A percentile compares a stretch with the other conserved stretches of the same genome.
Conservation (phyloP, 1,139 yeast genomes). For the Pneumocystis oryctolagi region DNA sequence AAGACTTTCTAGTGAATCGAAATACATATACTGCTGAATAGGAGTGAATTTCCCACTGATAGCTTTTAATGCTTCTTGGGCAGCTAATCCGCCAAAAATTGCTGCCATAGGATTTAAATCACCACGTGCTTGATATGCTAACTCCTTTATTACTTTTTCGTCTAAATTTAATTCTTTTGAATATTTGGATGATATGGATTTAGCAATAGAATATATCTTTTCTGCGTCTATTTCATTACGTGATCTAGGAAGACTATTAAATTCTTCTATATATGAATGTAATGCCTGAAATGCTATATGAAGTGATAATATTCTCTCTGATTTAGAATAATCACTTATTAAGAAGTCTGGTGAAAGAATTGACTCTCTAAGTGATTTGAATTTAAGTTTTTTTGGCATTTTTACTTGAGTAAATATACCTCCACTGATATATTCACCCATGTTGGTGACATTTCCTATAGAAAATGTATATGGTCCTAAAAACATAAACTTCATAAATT, state of each 20-base stretch:
- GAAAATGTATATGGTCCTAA: slow-evolving; percentile 82
- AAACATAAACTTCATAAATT: not conserved
- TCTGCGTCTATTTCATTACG: slow-evolving; percentile 59
- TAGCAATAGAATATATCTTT: slow-evolving; percentile 47
- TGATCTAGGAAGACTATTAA: slow-evolving; percentile 59
- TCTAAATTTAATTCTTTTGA: slow-evolving; percentile 46
- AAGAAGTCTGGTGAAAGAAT: slow-evolving; percentile 63
- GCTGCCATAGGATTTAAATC: slow-evolving; percentile 85
- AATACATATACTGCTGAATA: slow-evolving; percentile 76
- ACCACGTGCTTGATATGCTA: slow-evolving; percentile 78
- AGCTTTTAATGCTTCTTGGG: slow-evolving; percentile 92
- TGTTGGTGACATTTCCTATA: slow-evolving; percentile 34
- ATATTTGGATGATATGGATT: slow-evolving; percentile 44
- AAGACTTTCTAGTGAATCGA: slow-evolving; percentile 83
- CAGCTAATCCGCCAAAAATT: slow-evolving; percentile 83
- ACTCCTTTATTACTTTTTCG: slow-evolving; percentile 50
- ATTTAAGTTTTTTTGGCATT: slow-evolving; percentile 51
- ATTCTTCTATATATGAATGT: slow-evolving; percentile 50
- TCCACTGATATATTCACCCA: slow-evolving; percentile 51
- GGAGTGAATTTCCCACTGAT: slow-evolving; percentile 91
- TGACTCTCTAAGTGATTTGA: slow-evolving; percentile 51
- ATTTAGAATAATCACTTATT: slow-evolving; percentile 79
- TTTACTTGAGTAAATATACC: slow-evolving; percentile 90
- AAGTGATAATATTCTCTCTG: slow-evolving; percentile 77
- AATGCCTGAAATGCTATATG: slow-evolving; percentile 89